A percentile compares a stretch with the other conserved stretches of the same genome.
Conservation (phyloP, 2,329 filamentous ascomycete genomes). For the Bertia moriformis region DNA sequence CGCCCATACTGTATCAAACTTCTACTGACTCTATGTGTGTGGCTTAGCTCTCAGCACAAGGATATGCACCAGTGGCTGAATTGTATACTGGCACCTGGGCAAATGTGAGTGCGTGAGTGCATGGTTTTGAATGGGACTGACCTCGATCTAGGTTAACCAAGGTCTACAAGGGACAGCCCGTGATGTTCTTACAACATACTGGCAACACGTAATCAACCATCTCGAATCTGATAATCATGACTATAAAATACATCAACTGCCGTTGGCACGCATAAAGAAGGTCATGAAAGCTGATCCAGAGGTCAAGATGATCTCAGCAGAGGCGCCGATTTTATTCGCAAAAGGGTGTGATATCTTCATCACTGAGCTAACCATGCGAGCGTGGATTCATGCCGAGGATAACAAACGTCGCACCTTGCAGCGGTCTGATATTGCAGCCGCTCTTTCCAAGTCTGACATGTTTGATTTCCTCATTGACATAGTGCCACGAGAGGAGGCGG, state of each 20-base stretch:
- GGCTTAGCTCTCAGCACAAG: conserved; percentile 63
- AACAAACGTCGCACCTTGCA: conserved; percentile 95
- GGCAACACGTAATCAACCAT: conserved; percentile 95
- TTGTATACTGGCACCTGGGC: conserved; percentile 90
- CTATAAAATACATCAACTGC: conserved; percentile 95
- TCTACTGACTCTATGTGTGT: not conserved
- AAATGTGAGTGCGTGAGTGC: conserved; percentile 48
- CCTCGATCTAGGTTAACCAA: conserved; percentile 63
- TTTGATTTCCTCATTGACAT: conserved; percentile 99
- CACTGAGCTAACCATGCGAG: conserved; percentile 95
- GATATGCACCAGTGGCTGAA: conserved; percentile 71
- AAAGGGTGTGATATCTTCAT: conserved; percentile 99
- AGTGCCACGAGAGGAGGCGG: conserved; percentile 85
- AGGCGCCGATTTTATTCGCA: conserved; percentile 92
- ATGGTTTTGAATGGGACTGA: not conserved
- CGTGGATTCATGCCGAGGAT: conserved; percentile 98
- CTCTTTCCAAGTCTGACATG: conserved; percentile 95
- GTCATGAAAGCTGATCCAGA: conserved; percentile 99
- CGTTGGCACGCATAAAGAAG: conserved; percentile 97
- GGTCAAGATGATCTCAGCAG: conserved; percentile 98
- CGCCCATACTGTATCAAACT: too few species aligned
- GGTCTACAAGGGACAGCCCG: conserved; percentile 84
- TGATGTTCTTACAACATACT: conserved; percentile 95
- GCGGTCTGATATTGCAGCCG: conserved; percentile 89
- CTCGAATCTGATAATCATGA: conserved; percentile 91